Conservation (phyloP, 148 eudicot species). For the Camellia sinensis region DNA sequence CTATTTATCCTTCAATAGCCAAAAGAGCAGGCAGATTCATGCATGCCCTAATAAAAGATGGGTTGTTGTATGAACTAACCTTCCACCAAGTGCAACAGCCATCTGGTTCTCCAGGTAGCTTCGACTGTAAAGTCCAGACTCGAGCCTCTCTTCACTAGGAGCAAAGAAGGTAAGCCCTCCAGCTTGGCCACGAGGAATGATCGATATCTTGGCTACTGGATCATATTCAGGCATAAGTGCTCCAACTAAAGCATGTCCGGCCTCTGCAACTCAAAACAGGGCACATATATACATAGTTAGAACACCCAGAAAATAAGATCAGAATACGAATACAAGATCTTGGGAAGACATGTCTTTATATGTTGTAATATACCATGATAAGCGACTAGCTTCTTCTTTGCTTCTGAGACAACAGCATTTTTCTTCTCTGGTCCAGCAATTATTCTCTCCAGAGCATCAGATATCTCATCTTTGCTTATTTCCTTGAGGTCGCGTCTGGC, state of each 20-base stretch:
- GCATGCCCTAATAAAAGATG: background rate
- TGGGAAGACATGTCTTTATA: background rate
- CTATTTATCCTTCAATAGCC: background rate
- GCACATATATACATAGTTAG: background rate
- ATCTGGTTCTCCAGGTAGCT: constrained; percentile 98
- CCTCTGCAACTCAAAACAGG: constrained; percentile 55
- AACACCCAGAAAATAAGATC: background rate
- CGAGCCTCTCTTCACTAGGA: constrained; percentile 97
- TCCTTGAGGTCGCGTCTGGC: constrained; percentile 98
- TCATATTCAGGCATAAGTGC: constrained; percentile 99
- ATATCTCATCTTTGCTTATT: constrained; percentile 97
- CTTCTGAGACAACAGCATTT: constrained; percentile 97
- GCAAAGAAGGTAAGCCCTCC: constrained; percentile 99
- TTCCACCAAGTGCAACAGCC: constrained; percentile 99
- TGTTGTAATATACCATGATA: constrained; percentile 63
- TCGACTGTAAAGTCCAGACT: constrained; percentile 95
- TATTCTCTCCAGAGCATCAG: constrained; percentile 95
- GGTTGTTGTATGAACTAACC: constrained; percentile 41
- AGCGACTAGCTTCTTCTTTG: constrained; percentile 94
- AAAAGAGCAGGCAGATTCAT: background rate
- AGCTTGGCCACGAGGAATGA: constrained; percentile 99
- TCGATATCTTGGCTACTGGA: constrained; percentile 96
- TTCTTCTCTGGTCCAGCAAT: constrained; percentile 99
- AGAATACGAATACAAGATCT: constrained; percentile 5
- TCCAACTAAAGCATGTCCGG: constrained; percentile 97